Evolutionary conservation across 1,284 basidiomycete species (phyloP), one percentile per base, ranked within the genome.

Genomic region (Lentinus polychrous): DNA sequence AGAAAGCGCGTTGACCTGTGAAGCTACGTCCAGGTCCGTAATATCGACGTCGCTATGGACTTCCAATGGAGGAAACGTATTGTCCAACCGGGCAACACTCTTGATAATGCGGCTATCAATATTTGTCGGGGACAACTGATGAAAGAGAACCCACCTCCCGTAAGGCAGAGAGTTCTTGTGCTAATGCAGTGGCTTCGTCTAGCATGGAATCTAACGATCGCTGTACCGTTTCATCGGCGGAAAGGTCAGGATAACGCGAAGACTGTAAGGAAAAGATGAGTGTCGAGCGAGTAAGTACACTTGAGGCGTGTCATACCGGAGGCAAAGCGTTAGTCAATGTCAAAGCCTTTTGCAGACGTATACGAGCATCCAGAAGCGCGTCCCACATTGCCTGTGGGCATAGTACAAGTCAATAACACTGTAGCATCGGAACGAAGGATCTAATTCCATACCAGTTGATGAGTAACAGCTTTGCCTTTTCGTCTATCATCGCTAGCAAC

Each of bases 331-430:
- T 87, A 3, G 81, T 74, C 10, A 82, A 72, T 1, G 70, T 62
- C 40, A 83, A 71, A 18, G 83, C 78, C 69, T 93, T 96, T 68
- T 96, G 94, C 46, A 95, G 67, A 24, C 84, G 83, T 63, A 97
- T 97, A 33, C 94, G 81, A 15, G 88, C 79, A 60, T 94, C 91
- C 33, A 96, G 74, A 32, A 96, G 71, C 5, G 76, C 74, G 62
- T 95, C 91, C 83, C 91, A 95, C 27, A 93, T 68, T 4, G 74
- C 72, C 91, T 95, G 54, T 34, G 24, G 24, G n/a, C n/a, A n/a
- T n/a, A n/a, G n/a, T n/a, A n/a, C n/a, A n/a, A n/a, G n/a, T n/a
- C n/a, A n/a, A n/a, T n/a, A 27, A 32, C 32, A 14, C 7, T 38
- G 20, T 20, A 22, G 20, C n/a, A 44, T 27, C 27, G 18, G 22